Evolutionary conservation across 2,329 filamentous ascomycete species (phyloP).

Genomic region (Triangularia setosa): DNA sequence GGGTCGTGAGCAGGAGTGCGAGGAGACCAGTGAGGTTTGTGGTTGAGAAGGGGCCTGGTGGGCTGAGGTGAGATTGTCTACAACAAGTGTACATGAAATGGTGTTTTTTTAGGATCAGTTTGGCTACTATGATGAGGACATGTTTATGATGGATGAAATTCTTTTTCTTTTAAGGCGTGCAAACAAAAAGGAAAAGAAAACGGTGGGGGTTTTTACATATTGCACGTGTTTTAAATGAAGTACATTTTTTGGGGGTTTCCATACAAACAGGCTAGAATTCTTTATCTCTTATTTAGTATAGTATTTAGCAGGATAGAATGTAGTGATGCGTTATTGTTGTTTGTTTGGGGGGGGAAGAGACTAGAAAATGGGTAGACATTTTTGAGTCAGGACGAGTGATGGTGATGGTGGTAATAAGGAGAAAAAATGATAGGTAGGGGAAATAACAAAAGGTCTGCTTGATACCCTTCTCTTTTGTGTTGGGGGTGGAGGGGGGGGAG

Average conservation of each 20-base stretch:
- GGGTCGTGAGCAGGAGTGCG: slow-evolving; percentile 28
- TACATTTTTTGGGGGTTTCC: not conserved
- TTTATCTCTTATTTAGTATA: not conserved
- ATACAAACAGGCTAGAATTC: too few relatives aligned
- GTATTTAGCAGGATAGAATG: not conserved
- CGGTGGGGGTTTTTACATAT: not conserved
- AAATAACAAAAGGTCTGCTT: not conserved
- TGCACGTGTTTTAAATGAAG: not conserved
- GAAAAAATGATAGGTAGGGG: not conserved
- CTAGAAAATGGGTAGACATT: not conserved
- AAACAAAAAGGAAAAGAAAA: not conserved
- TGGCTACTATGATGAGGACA: not conserved
- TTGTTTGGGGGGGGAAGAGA: not conserved
- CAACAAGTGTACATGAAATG: not conserved
- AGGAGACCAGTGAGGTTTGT: slow-evolving; percentile 39
- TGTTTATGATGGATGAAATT: not conserved
- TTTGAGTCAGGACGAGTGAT: not conserved
- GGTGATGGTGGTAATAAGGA: not conserved
- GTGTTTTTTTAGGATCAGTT: not conserved
- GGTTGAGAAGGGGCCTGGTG: slow-evolving; percentile 39
- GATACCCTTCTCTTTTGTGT: not conserved
- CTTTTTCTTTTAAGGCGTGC: not conserved
- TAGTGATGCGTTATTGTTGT: not conserved
- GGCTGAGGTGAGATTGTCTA: slow-evolving; percentile 25
- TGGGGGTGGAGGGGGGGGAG: not conserved